These are phyloP conservation scores for Lichtheimia ornata DNA, from an alignment of 371 early-diverging fungal species.

Conservation along the genomic window DNA sequence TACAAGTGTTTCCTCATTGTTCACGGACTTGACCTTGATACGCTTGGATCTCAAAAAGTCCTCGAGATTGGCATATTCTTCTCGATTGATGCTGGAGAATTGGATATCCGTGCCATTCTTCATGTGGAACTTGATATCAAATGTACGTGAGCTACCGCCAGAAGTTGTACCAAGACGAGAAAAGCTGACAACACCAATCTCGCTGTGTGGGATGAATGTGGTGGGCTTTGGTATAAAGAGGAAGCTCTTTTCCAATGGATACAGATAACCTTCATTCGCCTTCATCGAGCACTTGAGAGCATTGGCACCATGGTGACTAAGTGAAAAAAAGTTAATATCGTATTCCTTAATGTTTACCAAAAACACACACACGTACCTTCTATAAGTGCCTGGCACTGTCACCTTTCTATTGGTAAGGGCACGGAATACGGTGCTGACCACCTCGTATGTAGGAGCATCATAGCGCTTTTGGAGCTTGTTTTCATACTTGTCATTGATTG, in stretches of 20 bases:
- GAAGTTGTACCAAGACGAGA: slow-evolving; percentile 78
- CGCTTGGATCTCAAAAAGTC: slow-evolving; percentile 81
- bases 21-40: slow-evolving; percentile 80
- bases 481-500: slow-evolving; percentile 62
- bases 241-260: slow-evolving; percentile 92
- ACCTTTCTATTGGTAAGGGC: slow-evolving; percentile 83
- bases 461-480: slow-evolving; percentile 85
- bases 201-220: slow-evolving; percentile 82
- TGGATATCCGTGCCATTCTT: slow-evolving; percentile 75
- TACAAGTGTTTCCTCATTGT: slow-evolving; percentile 62
- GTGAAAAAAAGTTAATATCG: background rate
- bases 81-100: slow-evolving; percentile 88
- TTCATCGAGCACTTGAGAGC: slow-evolving; percentile 97
- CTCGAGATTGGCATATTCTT: slow-evolving; percentile 86
- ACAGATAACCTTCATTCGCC: slow-evolving; percentile 97
- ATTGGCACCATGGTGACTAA: slow-evolving; percentile 71
- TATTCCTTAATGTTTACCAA: background rate
- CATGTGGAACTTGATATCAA: slow-evolving; percentile 93
- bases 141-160: slow-evolving; percentile 76
- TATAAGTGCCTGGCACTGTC: slow-evolving; percentile 71
- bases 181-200: slow-evolving; percentile 92
- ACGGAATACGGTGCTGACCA: slow-evolving; percentile 90
- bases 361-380: slow-evolving; percentile 22
- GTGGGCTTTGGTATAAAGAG: slow-evolving; percentile 97
- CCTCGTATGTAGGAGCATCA: slow-evolving; percentile 87